Base-by-base conservation (phyloP, 768 basidiomycete species). In the Pisolithus orientalis region DNA sequence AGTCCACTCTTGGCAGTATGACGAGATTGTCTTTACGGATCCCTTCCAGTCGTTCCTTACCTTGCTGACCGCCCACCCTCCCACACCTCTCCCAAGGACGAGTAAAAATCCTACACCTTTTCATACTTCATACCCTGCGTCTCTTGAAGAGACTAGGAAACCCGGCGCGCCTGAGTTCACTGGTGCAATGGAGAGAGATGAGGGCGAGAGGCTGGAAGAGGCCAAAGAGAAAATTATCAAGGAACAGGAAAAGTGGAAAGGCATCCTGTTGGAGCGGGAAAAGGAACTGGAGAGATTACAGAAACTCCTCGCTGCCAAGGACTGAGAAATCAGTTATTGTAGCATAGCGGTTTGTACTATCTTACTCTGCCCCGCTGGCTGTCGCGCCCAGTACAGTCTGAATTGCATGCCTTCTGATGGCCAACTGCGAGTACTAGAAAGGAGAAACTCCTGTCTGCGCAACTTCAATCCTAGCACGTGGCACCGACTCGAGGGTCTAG, bases 1-100 rank as follows among this genome's bases (percentile, higher is more conserved):
- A 0, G 91, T 99, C 28, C 89, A 96, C 66, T 89, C 92, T 0
- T 99, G 95, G 94, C 95, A 98, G 62, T 98, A 98, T 71, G 95
- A 98, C 69, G 96, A 99, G 70, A 80, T 98, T 57, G 91, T 98
- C 48, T 98, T 99, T 71, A 80, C 84, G 63, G 95, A 98, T 60
- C 96, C 96, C 1, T 91, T 86, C 57, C 84, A 89, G 53, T 76
- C 83, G 37, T 94, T 98, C 71, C 79, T 96, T 55, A 82, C 83
- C 59, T 75, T 88, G 47, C 79, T 98, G 48, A 86, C 84, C 0
- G 71, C 76, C n/a, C 80, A 94, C 63, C 84, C 90, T 1, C 93
- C 94, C 0, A 94, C 88, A 0, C 83, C 83, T 3, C 72, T 98
- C 0, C 87, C 90, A 1, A 86, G 79, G 58, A 53, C 59, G 10